phyloP scores from a whole-genome alignment of 495 filamentous ascomycete species.

The Neurospora africana region DNA sequence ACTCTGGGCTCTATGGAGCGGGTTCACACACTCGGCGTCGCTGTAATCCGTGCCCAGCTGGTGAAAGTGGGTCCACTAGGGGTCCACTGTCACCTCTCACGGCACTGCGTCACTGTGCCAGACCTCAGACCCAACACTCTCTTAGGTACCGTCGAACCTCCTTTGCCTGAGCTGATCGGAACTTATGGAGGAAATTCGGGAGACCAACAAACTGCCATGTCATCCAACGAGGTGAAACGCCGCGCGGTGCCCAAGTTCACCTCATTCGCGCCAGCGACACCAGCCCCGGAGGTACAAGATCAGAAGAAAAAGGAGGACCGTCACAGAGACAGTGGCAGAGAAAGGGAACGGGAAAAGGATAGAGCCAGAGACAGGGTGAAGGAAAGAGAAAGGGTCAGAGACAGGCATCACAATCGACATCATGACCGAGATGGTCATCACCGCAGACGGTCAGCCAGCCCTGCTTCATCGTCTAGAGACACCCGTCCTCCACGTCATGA shows the following conservation, averaged over 20 bases:
- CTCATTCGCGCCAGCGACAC: conserved; percentile 47
- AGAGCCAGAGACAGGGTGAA: not conserved
- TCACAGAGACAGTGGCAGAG: not conserved
- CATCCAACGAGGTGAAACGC: conserved; percentile 21
- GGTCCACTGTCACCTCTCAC: not conserved
- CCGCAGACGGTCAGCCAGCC: not conserved
- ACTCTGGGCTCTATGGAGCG: too few species aligned
- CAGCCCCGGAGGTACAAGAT: not conserved
- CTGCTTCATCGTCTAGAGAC: not conserved
- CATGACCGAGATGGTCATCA: not conserved
- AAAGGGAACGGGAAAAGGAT: conserved; percentile 11
- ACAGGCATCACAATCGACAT: not conserved
- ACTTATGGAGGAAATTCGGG: not conserved
- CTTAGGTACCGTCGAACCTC: not conserved
- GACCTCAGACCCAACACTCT: not conserved
- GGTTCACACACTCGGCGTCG: not conserved
- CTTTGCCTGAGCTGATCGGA: not conserved
- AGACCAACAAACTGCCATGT: conserved; percentile 9
- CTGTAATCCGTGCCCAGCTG: not conserved
- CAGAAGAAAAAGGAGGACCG: not conserved
- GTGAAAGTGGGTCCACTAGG: not conserved
- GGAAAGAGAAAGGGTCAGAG: not conserved
- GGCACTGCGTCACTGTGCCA: not conserved
- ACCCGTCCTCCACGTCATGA: not conserved
- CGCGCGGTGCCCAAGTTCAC: conserved; percentile 51